These are phyloP conservation scores for Microthlaspi erraticum DNA, from an alignment of 345 rosid genomes.

Conservation along the genomic window DNA sequence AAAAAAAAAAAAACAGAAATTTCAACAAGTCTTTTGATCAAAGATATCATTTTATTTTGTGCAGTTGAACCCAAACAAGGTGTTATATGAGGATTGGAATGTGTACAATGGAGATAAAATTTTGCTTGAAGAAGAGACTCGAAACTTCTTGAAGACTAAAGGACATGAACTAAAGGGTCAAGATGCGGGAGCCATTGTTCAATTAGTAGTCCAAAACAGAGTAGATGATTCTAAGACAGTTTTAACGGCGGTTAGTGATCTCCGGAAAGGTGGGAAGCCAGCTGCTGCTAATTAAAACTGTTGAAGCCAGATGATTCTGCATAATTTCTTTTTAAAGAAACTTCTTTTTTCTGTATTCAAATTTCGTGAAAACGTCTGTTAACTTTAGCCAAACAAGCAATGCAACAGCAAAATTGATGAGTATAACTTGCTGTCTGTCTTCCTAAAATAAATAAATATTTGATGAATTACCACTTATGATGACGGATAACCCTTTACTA, in stretches of 20 bases:
- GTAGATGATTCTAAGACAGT: background rate
- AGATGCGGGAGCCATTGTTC: constrained; percentile 64
- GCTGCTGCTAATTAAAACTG: constrained; percentile 48
- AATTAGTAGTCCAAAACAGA: constrained; percentile 60
- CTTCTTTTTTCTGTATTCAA: background rate
- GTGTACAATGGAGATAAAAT: constrained; percentile 70
- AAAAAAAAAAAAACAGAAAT: background rate
- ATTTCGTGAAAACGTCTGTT: background rate
- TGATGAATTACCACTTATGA: background rate
- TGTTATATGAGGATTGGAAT: constrained; percentile 67
- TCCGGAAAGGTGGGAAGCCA: constrained; percentile 78
- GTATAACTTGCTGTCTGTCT: background rate
- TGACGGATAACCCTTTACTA: too few species aligned
- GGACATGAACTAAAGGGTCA: constrained; percentile 55
- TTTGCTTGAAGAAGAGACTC: constrained; percentile 58
- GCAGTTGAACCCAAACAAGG: constrained; percentile 76
- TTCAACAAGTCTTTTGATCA: background rate
- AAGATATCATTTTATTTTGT: background rate
- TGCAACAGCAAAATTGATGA: background rate
- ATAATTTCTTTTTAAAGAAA: background rate
- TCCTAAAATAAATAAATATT: background rate
- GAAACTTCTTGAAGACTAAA: constrained; percentile 53
- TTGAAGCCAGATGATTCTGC: background rate
- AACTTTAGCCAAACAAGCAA: background rate
- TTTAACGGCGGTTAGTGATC: constrained; percentile 77